Conservation (phyloP, 129 eudicot species). For the Centella asiatica region DNA sequence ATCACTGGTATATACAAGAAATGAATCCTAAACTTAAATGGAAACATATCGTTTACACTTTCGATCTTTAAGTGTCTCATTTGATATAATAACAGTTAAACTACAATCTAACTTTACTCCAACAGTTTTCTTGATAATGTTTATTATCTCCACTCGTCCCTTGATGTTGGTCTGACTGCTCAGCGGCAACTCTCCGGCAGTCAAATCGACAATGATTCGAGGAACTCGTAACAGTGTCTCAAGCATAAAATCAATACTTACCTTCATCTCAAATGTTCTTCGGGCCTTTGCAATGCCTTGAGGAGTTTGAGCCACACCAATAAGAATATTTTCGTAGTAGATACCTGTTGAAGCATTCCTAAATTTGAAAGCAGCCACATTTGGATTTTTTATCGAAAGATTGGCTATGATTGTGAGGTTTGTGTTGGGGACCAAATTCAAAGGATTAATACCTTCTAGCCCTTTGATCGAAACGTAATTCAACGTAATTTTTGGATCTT, state of each 20-base stretch:
- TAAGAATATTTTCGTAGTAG: background rate
- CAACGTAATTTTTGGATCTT: slow-evolving; percentile 10
- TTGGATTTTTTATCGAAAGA: slow-evolving; percentile 22
- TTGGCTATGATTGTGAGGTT: slow-evolving; percentile 7
- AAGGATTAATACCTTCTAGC: background rate
- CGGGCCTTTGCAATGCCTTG: slow-evolving; percentile 12
- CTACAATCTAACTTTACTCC: slow-evolving; percentile 14
- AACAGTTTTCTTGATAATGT: slow-evolving; percentile 4
- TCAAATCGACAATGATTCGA: slow-evolving; percentile 8
- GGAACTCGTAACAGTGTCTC: background rate
- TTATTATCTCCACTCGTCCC: slow-evolving; percentile 14
- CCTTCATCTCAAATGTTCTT: slow-evolving; percentile 5
- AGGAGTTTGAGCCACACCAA: slow-evolving; percentile 5
- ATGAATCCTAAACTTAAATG: background rate
- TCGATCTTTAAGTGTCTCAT: slow-evolving; percentile 3
- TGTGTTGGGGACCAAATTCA: background rate
- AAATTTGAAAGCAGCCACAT: slow-evolving; percentile 15
- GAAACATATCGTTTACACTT: slow-evolving; percentile 8
- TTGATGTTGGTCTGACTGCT: slow-evolving; percentile 11
- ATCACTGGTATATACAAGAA: background rate
- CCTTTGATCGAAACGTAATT: slow-evolving; percentile 8
- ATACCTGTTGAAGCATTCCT: background rate
- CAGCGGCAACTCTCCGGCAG: background rate
- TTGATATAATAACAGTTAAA: background rate
- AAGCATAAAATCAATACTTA: background rate